A percentile compares a stretch with the other conserved stretches of the same genome.
Conservation (phyloP, 345 rosid genomes). For the Sisymbrium altissimum region DNA sequence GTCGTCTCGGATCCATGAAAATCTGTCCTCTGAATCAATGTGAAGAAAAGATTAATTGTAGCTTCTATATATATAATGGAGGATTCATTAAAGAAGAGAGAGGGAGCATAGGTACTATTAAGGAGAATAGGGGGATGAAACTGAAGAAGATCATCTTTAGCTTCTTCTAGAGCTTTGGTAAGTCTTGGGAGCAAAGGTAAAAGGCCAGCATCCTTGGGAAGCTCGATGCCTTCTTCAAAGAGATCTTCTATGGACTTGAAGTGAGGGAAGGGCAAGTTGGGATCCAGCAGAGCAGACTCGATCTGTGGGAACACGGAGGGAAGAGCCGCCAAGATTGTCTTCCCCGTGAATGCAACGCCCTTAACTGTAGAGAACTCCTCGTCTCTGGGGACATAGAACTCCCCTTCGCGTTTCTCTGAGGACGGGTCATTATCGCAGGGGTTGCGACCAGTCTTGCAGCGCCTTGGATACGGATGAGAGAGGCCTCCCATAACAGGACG, state of each 20-base stretch:
- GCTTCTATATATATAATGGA: background rate
- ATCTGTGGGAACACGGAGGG: slow-evolving; percentile 56
- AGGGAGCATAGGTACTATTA: slow-evolving; percentile 25
- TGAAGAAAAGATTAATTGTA: background rate
- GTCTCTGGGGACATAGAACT: slow-evolving; percentile 69
- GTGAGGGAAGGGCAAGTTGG: slow-evolving; percentile 49
- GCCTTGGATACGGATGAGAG: slow-evolving; percentile 47
- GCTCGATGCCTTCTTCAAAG: slow-evolving; percentile 59
- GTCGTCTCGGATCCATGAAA: slow-evolving; percentile 72
- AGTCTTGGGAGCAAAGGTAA: slow-evolving; percentile 50
- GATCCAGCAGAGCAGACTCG: slow-evolving; percentile 38
- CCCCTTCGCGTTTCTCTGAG: slow-evolving; percentile 40
- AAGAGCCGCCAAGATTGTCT: slow-evolving; percentile 50
- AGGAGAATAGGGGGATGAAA: slow-evolving; percentile 53
- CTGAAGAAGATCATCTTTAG: slow-evolving; percentile 39
- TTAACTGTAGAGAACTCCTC: slow-evolving; percentile 65
- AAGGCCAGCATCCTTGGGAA: slow-evolving; percentile 33
- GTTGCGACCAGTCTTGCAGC: slow-evolving; percentile 52
- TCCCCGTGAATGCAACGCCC: slow-evolving; percentile 48
- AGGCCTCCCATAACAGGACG: slow-evolving; percentile 32
- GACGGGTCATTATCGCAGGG: slow-evolving; percentile 22
- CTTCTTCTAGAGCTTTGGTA: slow-evolving; percentile 36
- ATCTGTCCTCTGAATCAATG: slow-evolving; percentile 51
- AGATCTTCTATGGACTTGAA: slow-evolving; percentile 59
- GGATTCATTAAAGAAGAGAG: background rate